Base-by-base conservation (phyloP, 2,329 filamentous ascomycete species). In the Xylariomycetidae sp. region DNA sequence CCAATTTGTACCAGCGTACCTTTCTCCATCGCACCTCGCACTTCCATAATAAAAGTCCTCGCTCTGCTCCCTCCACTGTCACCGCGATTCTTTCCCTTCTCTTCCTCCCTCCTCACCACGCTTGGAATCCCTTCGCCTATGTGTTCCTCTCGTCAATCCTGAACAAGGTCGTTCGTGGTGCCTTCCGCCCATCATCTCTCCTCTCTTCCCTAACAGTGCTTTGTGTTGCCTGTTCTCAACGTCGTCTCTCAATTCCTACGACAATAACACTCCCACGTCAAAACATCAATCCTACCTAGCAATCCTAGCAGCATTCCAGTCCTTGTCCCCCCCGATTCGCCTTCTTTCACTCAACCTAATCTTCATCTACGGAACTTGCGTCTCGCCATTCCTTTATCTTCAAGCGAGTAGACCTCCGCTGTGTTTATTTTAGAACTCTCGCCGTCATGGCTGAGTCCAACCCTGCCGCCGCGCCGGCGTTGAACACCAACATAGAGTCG, bases 401-500 rank as follows among this genome's bases (percentile, higher is more conserved):
- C 33, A 34, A 18, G 38, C 39, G 40, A 48, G 45, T 44, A 42
- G 37, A 42, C 34, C 45, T 50, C 43, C 33, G 31, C 17, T 42
- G 30, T 36, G 28, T 25, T n/a, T n/a, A n/a, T n/a, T n/a, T n/a
- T 27, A 34, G 32, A 41, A 26, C 38, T 4, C 46, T 50, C 49
- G 52, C 56, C 55, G 53, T 49, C 46, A 78, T 79, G 75, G 73
- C 74, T 53, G 74, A 79, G 57, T 61, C 66, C 54, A 69, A 69
- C 54, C 56, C 59, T 48, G 58, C 62, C 60, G 65, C 62, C 57
- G 67, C 70, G 46, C 74, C 74, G 50, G 73, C 73, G 62, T 66
- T 82, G 49, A 69, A 77, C 54, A 80, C 77, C 55, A 72, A 72
- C 58, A 80, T 82, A 52, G 77, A 80, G 59, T 73, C 73, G 47